Conservation (phyloP, 2,329 filamentous ascomycete genomes). For the Chaetothyriales sp. region DNA sequence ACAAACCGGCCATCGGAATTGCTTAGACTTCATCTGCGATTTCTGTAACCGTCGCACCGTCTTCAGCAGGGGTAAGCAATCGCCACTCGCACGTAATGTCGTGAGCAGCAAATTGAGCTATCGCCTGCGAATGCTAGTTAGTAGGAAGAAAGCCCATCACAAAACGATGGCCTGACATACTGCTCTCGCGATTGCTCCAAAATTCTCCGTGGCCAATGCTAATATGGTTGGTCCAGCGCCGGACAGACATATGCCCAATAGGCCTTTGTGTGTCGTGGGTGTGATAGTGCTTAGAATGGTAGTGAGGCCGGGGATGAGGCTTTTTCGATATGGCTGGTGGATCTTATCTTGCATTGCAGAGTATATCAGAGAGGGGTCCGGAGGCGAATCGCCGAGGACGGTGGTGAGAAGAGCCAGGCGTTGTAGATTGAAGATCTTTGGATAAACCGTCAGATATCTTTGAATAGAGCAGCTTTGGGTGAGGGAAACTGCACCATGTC, state of each 20-base stretch:
- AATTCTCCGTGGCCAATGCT: slow-evolving; percentile 79
- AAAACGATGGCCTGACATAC: slow-evolving; percentile 56
- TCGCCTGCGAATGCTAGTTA: not conserved
- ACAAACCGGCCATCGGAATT: not conserved
- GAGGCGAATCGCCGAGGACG: slow-evolving; percentile 76
- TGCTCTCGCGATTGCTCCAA: slow-evolving; percentile 67
- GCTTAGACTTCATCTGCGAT: slow-evolving; percentile 4
- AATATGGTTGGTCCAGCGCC: slow-evolving; percentile 92
- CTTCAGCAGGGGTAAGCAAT: slow-evolving; percentile 75
- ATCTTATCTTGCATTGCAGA: slow-evolving; percentile 98
- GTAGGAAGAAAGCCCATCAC: slow-evolving; percentile 21
- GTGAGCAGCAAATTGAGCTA: slow-evolving; percentile 22
- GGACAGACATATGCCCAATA: slow-evolving; percentile 87
- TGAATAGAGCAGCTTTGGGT: too few species aligned
- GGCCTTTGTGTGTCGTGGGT: slow-evolving; percentile 69
- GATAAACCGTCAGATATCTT: not conserved
- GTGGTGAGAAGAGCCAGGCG: slow-evolving; percentile 81
- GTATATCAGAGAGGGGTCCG: slow-evolving; percentile 86
- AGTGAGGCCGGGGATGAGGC: slow-evolving; percentile 77
- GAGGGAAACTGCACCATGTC: slow-evolving; percentile 55
- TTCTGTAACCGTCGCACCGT: slow-evolving; percentile 28
- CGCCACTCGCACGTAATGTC: slow-evolving; percentile 70
- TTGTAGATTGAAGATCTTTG: slow-evolving; percentile 70
- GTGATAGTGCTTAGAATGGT: slow-evolving; percentile 88
- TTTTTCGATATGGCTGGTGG: slow-evolving; percentile 89